Conservation (phyloP, 1,139 yeast species). For the Magnusiomyces magnusii region DNA sequence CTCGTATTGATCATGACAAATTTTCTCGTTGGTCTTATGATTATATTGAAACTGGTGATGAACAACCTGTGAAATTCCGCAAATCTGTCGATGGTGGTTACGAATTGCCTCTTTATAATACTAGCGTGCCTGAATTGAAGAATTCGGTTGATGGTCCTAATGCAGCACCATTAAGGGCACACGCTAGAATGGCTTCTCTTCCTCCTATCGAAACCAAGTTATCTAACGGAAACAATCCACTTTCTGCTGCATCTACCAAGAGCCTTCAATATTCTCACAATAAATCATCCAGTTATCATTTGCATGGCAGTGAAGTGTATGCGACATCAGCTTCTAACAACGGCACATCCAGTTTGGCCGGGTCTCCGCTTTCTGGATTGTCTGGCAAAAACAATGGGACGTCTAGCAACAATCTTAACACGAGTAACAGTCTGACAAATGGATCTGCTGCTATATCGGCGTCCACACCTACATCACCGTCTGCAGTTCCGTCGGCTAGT, state of each 20-base stretch:
- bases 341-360: background rate
- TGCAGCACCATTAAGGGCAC: conserved; percentile 8
- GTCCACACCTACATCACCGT: background rate
- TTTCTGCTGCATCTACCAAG: background rate
- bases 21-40: conserved; percentile 85
- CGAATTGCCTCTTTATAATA: conserved; percentile 20
- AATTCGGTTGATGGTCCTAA: background rate
- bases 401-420: background rate
- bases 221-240: conserved; percentile 2
- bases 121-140: background rate
- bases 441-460: background rate
- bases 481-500: background rate
- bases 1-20: conserved; percentile 52
- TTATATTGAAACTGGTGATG: conserved; percentile 34
- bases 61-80: conserved; percentile 27
- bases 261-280: background rate
- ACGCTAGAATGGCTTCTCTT: conserved; percentile 6
- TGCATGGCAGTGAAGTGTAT: conserved; percentile 3
- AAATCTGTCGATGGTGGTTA: conserved; percentile 30
- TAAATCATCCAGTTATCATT: background rate
- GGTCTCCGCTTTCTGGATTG: background rate
- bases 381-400: background rate
- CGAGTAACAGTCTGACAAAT: background rate
- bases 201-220: conserved; percentile 17
- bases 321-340: conserved; percentile 1